phyloP scores from a whole-genome alignment of 2,329 filamentous ascomycete species.

The Alternaria postmessia region DNA sequence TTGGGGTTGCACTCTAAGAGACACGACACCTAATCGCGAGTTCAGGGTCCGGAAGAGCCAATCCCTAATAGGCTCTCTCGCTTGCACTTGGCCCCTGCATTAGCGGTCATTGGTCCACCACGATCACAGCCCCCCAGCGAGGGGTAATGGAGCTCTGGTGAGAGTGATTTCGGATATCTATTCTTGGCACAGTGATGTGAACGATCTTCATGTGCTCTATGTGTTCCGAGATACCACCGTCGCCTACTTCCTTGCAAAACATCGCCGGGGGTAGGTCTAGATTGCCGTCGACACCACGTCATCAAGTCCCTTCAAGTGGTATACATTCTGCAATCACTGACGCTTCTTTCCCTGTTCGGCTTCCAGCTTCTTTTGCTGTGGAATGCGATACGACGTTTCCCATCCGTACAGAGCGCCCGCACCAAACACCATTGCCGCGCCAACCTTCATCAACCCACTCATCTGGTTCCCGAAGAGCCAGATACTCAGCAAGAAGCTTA shows the following conservation, averaged over 20 bases:
- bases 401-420: constrained; percentile 91
- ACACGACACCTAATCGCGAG: constrained; percentile 36
- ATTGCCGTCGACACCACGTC: not conserved
- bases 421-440: constrained; percentile 85
- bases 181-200: constrained; percentile 8
- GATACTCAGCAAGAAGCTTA: constrained; percentile 89
- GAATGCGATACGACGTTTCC: constrained; percentile 64
- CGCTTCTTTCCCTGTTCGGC: constrained; percentile 35
- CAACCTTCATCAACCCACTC: constrained; percentile 76
- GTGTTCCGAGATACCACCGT: not conserved
- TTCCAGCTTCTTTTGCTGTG: constrained; percentile 47
- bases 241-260: not conserved
- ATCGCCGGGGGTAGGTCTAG: not conserved
- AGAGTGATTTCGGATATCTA: constrained; percentile 2
- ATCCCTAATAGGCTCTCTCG: constrained; percentile 18
- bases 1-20: constrained; percentile 25
- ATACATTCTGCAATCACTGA: constrained; percentile 23
- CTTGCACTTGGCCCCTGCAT: constrained; percentile 17
- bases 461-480: constrained; percentile 92
- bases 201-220: constrained; percentile 1
- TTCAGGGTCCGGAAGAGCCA: constrained; percentile 22
- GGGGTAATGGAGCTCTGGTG: constrained; percentile 6
- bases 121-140: constrained; percentile 7
- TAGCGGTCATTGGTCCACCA: constrained; percentile 18
- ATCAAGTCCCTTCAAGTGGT: not conserved